These are phyloP conservation scores for Terfezia boudieri DNA, from an alignment of 495 filamentous ascomycete genomes.

Conservation along the genomic window DNA sequence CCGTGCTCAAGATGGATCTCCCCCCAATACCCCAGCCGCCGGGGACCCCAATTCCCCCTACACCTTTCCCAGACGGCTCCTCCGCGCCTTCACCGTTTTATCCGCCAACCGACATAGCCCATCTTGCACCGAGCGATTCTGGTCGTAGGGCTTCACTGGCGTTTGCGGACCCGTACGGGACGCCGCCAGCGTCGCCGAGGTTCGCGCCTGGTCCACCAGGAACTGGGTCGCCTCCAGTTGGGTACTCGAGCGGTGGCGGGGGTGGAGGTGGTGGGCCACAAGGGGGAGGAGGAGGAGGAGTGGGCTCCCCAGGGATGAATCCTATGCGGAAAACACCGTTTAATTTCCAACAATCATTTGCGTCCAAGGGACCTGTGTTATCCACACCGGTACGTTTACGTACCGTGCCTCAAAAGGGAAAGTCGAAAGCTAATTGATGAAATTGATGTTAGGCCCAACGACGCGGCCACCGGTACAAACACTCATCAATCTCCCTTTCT, in stretches of 20 bases:
- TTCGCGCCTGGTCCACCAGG: slow-evolving; percentile 15
- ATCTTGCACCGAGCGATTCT: slow-evolving; percentile 27
- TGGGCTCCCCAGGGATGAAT: no score
- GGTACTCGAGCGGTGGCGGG: background rate
- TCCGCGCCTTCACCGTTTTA: slow-evolving; percentile 30
- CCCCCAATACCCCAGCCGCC: slow-evolving; percentile 43
- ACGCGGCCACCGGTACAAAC: slow-evolving; percentile 92
- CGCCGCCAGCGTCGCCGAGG: slow-evolving; percentile 17
- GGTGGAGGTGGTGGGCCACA: background rate
- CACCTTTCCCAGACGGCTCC: slow-evolving; percentile 27
- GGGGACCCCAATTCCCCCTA: slow-evolving; percentile 45
- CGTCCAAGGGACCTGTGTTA: slow-evolving; percentile 45
- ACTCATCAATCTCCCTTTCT: slow-evolving; percentile 85
- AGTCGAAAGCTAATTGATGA: background rate
- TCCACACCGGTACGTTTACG: slow-evolving; percentile 46
- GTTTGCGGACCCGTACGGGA: slow-evolving; percentile 8
- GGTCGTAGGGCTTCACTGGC: slow-evolving; percentile 15
- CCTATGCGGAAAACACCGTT: slow-evolving; percentile 35
- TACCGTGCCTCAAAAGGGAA: background rate
- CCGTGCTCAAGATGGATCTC: background rate
- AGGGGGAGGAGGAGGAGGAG: no score
- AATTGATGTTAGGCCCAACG: slow-evolving; percentile 62
- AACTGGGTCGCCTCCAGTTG: slow-evolving; percentile 3
- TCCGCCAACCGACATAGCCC: slow-evolving; percentile 41
- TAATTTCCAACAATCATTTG: slow-evolving; percentile 76